Evolutionary conservation across 2,329 filamentous ascomycete species (phyloP).

Genomic region (Colletotrichum shisoi): DNA sequence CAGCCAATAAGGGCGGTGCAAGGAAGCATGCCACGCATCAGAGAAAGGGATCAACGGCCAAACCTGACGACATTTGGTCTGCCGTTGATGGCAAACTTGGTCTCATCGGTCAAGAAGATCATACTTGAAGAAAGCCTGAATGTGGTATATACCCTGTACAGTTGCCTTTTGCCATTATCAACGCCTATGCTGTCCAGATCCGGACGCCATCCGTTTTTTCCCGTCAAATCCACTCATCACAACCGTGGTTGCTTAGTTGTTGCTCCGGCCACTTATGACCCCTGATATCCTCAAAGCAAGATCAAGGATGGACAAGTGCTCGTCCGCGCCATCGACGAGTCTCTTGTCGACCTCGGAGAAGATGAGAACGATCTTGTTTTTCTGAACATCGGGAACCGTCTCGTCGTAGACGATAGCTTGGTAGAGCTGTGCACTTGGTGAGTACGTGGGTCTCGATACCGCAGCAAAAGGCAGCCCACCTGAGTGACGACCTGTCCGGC

Average conservation of each 20-base stretch:
- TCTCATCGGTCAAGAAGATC: constrained; percentile 54
- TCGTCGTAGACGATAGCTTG: constrained; percentile 85
- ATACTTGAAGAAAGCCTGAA: constrained; percentile 15
- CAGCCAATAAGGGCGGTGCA: constrained; percentile 43
- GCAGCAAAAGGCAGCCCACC: constrained; percentile 54
- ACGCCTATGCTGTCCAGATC: constrained; percentile 28
- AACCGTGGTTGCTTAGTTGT: constrained; percentile 40
- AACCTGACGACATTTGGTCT: constrained; percentile 58
- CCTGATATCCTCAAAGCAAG: constrained; percentile 81
- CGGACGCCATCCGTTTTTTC: constrained; percentile 22
- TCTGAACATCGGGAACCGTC: constrained; percentile 80
- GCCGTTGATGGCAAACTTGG: constrained; percentile 63
- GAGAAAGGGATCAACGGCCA: constrained; percentile 41
- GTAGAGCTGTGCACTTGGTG: constrained; percentile 67
- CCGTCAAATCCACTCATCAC: constrained; percentile 1
- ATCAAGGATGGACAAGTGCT: constrained; percentile 91
- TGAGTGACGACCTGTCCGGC: constrained; percentile 86
- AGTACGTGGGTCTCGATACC: constrained; percentile 18
- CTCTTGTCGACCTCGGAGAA: constrained; percentile 97
- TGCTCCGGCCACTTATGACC: constrained; percentile 62
- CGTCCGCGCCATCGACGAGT: constrained; percentile 91
- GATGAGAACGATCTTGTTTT: constrained; percentile 85
- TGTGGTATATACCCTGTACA: constrained; percentile 30
- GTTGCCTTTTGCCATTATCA: constrained; percentile 11
- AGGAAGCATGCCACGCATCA: constrained; percentile 39